Evolutionary conservation across 805 yeast species (phyloP), one percentile per base, ranked within the genome.

Genomic region (Wickerhamiella bombiphila): DNA sequence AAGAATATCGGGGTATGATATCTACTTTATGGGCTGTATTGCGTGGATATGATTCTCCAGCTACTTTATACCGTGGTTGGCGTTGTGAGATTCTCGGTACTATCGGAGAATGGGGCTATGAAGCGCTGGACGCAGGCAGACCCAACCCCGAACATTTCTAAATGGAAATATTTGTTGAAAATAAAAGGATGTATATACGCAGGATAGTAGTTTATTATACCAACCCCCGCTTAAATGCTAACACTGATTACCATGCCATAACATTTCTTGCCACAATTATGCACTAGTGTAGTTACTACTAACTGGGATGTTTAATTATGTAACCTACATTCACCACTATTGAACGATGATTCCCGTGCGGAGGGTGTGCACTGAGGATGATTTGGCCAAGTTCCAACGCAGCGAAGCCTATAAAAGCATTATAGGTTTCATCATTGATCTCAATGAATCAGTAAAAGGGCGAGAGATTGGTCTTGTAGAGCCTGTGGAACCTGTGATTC

Each of bases 21-120:
- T 66, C 66, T 35, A 68, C 80, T 2, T 50, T 74, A 20, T 72
- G 70, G 61, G 64, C 65, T 41, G 56, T 70, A 4, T 41, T 66
- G 31, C 55, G 57, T 14, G 67, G 69, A 51, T 58, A 58, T 29
- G 65, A 54, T 22, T 59, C 69, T 28, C 56, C 64, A 6, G 62
- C 66, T 25, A 57, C 64, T 1, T 55, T 77, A 19, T 86, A 81
- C 66, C 70, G 88, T 47, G 98, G 97, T 26, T 88, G 97, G 97
- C 71, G 82, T 55, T 75, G 83, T 30, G 93, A 93, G 21, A 64
- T 80, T 8, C 56, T 83, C 41, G 82, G 88, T 43, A 70, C 81
- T 3, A 56, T 80, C 35, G 91, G 94, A 8, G 76, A 77, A 36
- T 88, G 93, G 79, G 86, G 94, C 16, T 49, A 49, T 29, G 38